These are phyloP conservation scores for Aspergillus steynii DNA, from an alignment of 495 filamentous ascomycete genomes.

Conservation along the genomic window DNA sequence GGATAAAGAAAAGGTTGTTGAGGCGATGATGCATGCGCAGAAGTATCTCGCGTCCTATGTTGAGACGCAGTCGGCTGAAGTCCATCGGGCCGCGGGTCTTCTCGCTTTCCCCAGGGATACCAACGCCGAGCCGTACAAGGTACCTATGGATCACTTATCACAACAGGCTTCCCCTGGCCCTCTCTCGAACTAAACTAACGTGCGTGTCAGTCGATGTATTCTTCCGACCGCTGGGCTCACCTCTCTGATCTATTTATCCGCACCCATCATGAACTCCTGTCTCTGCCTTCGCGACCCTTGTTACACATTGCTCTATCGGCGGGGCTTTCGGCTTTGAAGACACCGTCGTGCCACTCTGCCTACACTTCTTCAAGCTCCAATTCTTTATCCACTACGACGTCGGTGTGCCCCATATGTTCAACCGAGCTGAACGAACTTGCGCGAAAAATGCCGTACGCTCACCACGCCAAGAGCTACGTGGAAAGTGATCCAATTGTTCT, in stretches of 20 bases:
- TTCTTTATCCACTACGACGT: slow-evolving; percentile 57
- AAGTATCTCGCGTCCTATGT: slow-evolving; percentile 71
- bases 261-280: slow-evolving; percentile 84
- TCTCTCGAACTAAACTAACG: neutral
- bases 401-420: slow-evolving; percentile 91
- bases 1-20: slow-evolving; percentile 58
- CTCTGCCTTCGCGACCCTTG: slow-evolving; percentile 80
- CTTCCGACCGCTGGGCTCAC: slow-evolving; percentile 65
- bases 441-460: slow-evolving; percentile 84
- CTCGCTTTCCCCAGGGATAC: slow-evolving; percentile 72
- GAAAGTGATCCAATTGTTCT: slow-evolving; percentile 83
- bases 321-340: slow-evolving; percentile 92
- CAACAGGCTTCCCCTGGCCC: neutral
- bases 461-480: slow-evolving; percentile 89
- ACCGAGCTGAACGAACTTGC: slow-evolving; percentile 93
- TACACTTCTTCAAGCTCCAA: slow-evolving; percentile 59
- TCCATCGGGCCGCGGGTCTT: slow-evolving; percentile 73
- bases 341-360: slow-evolving; percentile 84
- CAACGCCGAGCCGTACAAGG: slow-evolving; percentile 61
- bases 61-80: slow-evolving; percentile 66
- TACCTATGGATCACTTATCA: neutral
- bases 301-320: slow-evolving; percentile 89
- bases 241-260: slow-evolving; percentile 81
- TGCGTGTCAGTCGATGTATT: slow-evolving; percentile 65
- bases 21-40: slow-evolving; percentile 78